phyloP scores from a whole-genome alignment of 2,329 filamentous ascomycete genomes.

The Xylariaceae sp. region DNA sequence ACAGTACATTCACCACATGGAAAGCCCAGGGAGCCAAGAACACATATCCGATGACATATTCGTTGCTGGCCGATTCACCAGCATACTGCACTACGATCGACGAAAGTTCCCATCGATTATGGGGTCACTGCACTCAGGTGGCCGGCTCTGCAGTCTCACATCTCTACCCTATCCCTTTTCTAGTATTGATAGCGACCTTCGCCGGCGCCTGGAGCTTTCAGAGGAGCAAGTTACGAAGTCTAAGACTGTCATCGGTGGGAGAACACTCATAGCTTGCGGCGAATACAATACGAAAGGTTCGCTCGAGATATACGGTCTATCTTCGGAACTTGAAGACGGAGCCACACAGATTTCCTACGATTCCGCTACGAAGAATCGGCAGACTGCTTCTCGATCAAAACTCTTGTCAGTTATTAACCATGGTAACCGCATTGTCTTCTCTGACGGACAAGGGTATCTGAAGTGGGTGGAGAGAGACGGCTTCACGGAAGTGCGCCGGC shows the following conservation, averaged over 20 bases:
- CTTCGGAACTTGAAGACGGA: constrained; percentile 36
- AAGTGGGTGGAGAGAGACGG: constrained; percentile 94
- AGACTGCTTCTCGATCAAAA: constrained; percentile 80
- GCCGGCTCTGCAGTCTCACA: constrained; percentile 74
- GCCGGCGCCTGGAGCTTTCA: constrained; percentile 61
- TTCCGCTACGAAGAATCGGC: constrained; percentile 74
- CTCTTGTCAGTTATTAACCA: constrained; percentile 82
- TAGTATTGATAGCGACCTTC: constrained; percentile 63
- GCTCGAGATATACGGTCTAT: constrained; percentile 81
- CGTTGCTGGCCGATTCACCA: constrained; percentile 86
- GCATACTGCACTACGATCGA: constrained; percentile 86
- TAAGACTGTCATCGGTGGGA: constrained; percentile 59
- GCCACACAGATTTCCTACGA: constrained; percentile 46
- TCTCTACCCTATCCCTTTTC: constrained; percentile 73
- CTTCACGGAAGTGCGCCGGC: constrained; percentile 61
- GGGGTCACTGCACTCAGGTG: constrained; percentile 83
- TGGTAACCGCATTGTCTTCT: constrained; percentile 80
- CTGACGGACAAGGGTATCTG: constrained; percentile 81
- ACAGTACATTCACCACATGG: constrained; percentile 80
- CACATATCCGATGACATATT: constrained; percentile 80
- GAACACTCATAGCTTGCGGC: constrained; percentile 80
- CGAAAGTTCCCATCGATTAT: constrained; percentile 81
- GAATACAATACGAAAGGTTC: constrained; percentile 93
- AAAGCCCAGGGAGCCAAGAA: constrained; percentile 56
- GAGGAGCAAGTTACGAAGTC: constrained; percentile 58